These are phyloP conservation scores for Ramalina peruviana DNA, from an alignment of 495 filamentous ascomycete species.

Conservation along the genomic window DNA sequence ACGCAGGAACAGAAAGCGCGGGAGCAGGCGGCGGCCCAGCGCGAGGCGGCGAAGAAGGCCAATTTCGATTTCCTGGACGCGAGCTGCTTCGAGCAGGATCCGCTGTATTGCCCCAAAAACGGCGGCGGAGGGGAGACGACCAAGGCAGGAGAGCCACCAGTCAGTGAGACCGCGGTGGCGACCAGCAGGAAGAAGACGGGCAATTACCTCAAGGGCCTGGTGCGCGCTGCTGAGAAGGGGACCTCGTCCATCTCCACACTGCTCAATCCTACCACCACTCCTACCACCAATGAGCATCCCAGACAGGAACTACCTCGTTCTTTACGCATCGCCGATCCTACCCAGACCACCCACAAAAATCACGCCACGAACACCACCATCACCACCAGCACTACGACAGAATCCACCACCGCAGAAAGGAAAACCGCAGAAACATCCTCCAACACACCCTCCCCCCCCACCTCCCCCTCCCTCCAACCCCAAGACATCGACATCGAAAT, in stretches of 20 bases:
- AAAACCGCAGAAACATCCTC: not conserved
- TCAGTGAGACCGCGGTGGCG: too few relatives aligned
- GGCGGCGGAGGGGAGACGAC: not conserved
- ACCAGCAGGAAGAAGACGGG: not conserved
- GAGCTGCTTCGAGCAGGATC: not conserved
- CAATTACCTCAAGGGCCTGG: not conserved
- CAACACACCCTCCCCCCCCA: not conserved
- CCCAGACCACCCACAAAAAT: not conserved
- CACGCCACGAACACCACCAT: not conserved
- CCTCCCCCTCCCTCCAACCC: not conserved
- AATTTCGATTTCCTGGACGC: not conserved
- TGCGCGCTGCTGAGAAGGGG: slow-evolving; percentile 2
- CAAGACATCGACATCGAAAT: not conserved
- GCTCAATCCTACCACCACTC: not conserved
- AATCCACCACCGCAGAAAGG: not conserved
- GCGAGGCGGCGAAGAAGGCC: not conserved
- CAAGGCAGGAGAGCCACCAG: not conserved
- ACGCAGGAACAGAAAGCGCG: not conserved
- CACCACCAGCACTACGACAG: not conserved
- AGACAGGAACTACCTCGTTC: too few relatives aligned
- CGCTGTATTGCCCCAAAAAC: not conserved
- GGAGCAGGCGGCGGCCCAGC: not conserved
- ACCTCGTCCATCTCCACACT: slow-evolving; percentile 1
- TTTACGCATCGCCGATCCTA: too few relatives aligned
- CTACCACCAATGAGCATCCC: slow-evolving; percentile 1